Base-by-base conservation (phyloP, 257 asterid genomes). In the Scutellaria barbata region DNA sequence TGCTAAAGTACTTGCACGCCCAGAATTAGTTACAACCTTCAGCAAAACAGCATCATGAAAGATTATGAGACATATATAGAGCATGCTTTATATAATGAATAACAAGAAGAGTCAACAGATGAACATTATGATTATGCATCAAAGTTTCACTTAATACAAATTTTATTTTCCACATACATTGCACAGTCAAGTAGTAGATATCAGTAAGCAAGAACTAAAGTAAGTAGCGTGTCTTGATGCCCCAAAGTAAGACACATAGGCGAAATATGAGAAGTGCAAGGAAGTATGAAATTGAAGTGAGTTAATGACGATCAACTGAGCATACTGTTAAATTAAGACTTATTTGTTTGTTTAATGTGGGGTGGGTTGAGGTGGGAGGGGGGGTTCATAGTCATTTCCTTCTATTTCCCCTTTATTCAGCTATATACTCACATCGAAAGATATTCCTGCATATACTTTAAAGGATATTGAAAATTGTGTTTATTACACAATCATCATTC, bases 1-100 rank as follows among this genome's bases (percentile, higher is more conserved):
- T 35, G 93, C 98, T 82, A 95, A 82, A 18, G 98, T 87, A 87
- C 92, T 95, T 46, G 94, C 97, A 70, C 99, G 99, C 45, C 99
- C 99, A 56, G 98, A 92, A 86, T 85, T 92, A 41, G 98, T 95
- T 48, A 95, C 98, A 69, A 92, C 96, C 98, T 95, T 66, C 74
- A 83, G 42, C 13, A 47, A 63, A 41, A 43, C 54, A 54, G 25
- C 14, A 51, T 12, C 37, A 55, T 63, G 20, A 81, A 20, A 46
- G 30, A 11, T 10, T 30, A 18, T 37, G 63, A 20, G 35, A 43
- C 3, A 25, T n/a, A 33, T 11, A 74, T 58, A 18, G 46, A 63
- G 47, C 57, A 70, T 13, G 62, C 50, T 47, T 68, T 47, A 48
- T 14, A 68, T 25, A 30, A 10, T 50, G 7, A 20, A 71, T 20